These are phyloP conservation scores for Cryphonectria naterciae DNA, from an alignment of 2,329 filamentous ascomycete species.

Conservation along the genomic window DNA sequence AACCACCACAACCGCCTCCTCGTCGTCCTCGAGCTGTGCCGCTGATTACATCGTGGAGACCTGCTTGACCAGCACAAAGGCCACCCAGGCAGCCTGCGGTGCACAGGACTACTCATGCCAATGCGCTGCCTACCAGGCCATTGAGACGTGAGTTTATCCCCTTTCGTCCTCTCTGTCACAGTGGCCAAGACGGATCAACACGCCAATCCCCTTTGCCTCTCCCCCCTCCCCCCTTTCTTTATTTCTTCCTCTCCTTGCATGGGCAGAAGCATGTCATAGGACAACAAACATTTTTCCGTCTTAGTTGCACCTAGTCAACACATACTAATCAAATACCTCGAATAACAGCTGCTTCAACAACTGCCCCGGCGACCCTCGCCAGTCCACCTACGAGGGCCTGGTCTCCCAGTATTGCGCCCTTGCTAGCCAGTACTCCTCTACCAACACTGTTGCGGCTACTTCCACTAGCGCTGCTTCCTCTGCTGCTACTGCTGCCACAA, in stretches of 20 bases:
- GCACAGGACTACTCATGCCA: slow-evolving; percentile 51
- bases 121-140: slow-evolving; percentile 48
- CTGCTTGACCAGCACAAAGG: slow-evolving; percentile 47
- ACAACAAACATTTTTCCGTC: not conserved
- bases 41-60: slow-evolving; percentile 53
- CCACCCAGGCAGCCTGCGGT: slow-evolving; percentile 45
- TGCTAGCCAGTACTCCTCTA: slow-evolving; percentile 45
- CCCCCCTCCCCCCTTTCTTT: not conserved
- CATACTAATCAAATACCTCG: not conserved
- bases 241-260: not conserved
- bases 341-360: slow-evolving; percentile 56
- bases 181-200: too few relatives aligned
- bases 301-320: not conserved
- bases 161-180: not conserved
- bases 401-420: slow-evolving; percentile 51
- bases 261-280: not conserved
- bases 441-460: slow-evolving; percentile 32
- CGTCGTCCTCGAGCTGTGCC: slow-evolving; percentile 42
- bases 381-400: slow-evolving; percentile 41
- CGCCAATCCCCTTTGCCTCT: not conserved
- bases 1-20: slow-evolving; percentile 41
- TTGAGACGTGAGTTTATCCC: slow-evolving; percentile 48
- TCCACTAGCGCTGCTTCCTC: slow-evolving; percentile 31
- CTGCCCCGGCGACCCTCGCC: slow-evolving; percentile 55
- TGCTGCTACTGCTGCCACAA: slow-evolving; percentile 30